These are phyloP conservation scores for Malassezia equina DNA, from an alignment of 1,284 basidiomycete genomes.

Conservation along the genomic window DNA sequence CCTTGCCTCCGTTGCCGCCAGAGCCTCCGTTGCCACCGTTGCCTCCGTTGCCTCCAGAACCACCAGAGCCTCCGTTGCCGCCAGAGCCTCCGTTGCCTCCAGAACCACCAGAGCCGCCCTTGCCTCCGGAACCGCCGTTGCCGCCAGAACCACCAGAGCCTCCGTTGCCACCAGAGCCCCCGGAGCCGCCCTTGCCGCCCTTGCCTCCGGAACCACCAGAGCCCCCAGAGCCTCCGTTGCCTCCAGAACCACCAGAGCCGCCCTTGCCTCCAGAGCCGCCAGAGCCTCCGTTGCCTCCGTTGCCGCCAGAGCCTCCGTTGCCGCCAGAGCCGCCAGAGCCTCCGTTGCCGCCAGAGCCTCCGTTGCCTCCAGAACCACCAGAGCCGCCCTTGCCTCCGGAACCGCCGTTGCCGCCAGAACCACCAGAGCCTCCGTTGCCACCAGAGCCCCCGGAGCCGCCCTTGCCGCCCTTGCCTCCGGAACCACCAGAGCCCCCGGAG, in stretches of 20 bases:
- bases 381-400: conserved; percentile 12
- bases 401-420: not conserved
- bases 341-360: conserved; percentile 4
- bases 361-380: conserved; percentile 10
- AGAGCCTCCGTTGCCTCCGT: conserved; percentile 6
- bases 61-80: conserved; percentile 1
- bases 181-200: not conserved
- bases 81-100: conserved; percentile 6
- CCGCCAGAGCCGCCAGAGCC: conserved; percentile 10
- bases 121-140: conserved; percentile 1
- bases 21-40: not conserved
- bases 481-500: conserved; percentile 2
- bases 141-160: conserved; percentile 13
- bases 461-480: conserved; percentile 1
- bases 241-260: not conserved
- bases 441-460: not conserved
- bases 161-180: conserved; percentile 1
- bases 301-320: conserved; percentile 11
- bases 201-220: not conserved
- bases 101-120: conserved; percentile 6
- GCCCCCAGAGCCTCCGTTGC: not conserved
- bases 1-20: conserved; percentile 4
- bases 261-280: conserved; percentile 4
- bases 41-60: not conserved
- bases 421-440: not conserved